Conservation (phyloP, 2,329 filamentous ascomycete species). For the Knufia fluminis region DNA sequence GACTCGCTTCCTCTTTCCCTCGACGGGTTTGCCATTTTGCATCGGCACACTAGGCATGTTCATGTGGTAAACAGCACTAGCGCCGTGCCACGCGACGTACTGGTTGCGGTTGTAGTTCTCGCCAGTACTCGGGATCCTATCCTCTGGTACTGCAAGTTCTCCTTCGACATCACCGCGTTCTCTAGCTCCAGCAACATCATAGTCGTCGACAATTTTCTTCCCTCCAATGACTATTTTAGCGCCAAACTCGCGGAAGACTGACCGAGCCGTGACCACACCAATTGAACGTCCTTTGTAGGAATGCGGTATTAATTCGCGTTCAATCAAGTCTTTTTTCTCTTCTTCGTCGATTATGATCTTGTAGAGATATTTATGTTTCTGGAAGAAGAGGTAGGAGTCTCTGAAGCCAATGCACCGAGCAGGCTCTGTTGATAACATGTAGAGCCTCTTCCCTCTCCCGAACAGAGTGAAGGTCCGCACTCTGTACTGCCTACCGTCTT, state of each 20-base stretch:
- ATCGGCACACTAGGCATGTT: conserved; percentile 66
- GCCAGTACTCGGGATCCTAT: conserved; percentile 62
- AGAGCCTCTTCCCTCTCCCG: conserved; percentile 73
- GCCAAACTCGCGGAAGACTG: conserved; percentile 94
- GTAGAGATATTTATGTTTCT: conserved; percentile 90
- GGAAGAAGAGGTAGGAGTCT: conserved; percentile 98
- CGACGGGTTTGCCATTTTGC: conserved; percentile 61
- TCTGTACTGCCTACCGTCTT: conserved; percentile 80
- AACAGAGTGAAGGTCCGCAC: conserved; percentile 90
- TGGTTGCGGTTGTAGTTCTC: conserved; percentile 98
- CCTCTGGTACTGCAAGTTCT: conserved; percentile 82
- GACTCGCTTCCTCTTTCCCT: conserved; percentile 74
- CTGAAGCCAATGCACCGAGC: conserved; percentile 94
- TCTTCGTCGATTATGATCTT: conserved; percentile 97
- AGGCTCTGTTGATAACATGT: conserved; percentile 98
- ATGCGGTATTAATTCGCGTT: conserved; percentile 89
- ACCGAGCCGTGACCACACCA: conserved; percentile 90
- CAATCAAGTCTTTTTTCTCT: conserved; percentile 95
- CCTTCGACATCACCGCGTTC: conserved; percentile 76
- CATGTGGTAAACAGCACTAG: conserved; percentile 89
- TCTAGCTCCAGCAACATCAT: conserved; percentile 65
- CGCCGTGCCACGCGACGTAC: conserved; percentile 97
- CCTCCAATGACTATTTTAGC: conserved; percentile 90
- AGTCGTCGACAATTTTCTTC: conserved; percentile 78
- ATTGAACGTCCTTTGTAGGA: conserved; percentile 98